These are phyloP conservation scores for Bruguiera gymnorhiza DNA, from an alignment of 345 rosid genomes.

Conservation along the genomic window DNA sequence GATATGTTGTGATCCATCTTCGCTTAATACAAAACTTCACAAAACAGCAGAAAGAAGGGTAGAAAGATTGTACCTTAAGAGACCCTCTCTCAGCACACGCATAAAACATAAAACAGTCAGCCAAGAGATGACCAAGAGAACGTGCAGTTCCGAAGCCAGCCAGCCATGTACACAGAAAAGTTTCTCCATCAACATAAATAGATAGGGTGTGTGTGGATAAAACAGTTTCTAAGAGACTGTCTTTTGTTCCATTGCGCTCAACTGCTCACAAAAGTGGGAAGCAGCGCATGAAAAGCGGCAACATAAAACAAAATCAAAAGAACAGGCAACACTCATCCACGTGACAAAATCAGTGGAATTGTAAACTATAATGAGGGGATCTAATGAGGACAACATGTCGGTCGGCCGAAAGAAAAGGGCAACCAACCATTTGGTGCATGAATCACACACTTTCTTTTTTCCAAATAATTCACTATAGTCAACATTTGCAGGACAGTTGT, in stretches of 20 bases:
- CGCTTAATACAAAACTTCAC: not conserved
- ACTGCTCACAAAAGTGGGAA: conserved; percentile 2
- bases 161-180: not conserved
- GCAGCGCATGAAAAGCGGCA: conserved; percentile 11
- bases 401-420: conserved; percentile 19
- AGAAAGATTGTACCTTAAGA: not conserved
- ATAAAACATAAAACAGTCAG: not conserved
- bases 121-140: not conserved
- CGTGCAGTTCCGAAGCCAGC: not conserved
- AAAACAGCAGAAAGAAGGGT: not conserved
- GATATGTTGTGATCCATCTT: not conserved
- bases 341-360: conserved; percentile 18
- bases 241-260: conserved; percentile 1
- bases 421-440: conserved; percentile 18
- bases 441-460: not conserved
- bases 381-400: conserved; percentile 23
- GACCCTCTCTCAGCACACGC: not conserved
- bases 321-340: conserved; percentile 14
- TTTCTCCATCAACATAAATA: not conserved
- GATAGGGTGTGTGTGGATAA: not conserved
- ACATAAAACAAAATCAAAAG: conserved; percentile 10
- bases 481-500: conserved; percentile 17
- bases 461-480: conserved; percentile 21
- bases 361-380: conserved; percentile 8
- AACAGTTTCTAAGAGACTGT: conserved; percentile 7